A percentile compares a stretch with the other conserved stretches of the same genome.
Evolutionary conservation across 192 early-diverging fungal species (phyloP).

Genomic region (Powellomyces hirtus): DNA sequence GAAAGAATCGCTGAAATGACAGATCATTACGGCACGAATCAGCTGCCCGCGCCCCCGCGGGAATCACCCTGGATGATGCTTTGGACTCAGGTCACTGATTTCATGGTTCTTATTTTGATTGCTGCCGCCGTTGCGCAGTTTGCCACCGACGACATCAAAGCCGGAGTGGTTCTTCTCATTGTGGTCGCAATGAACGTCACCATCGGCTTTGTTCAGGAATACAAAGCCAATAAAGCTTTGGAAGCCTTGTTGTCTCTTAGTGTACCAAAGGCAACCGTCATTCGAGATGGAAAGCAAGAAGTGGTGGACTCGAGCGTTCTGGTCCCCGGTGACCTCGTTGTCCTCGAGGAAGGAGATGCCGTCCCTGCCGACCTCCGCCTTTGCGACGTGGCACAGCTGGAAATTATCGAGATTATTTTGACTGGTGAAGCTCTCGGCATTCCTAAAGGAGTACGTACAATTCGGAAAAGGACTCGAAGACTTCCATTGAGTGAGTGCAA

Average conservation of each 20-base stretch:
- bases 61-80: conserved; percentile 72
- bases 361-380: conserved; percentile 90
- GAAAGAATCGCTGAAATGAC: conserved; percentile 57
- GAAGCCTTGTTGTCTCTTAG: conserved; percentile 87
- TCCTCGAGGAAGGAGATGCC: conserved; percentile 91
- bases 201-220: conserved; percentile 86
- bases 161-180: conserved; percentile 64
- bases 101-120: conserved; percentile 91
- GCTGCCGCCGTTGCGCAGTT: conserved; percentile 65
- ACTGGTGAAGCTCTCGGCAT: conserved; percentile 90
- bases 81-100: conserved; percentile 85
- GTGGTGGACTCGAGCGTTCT: conserved; percentile 74
- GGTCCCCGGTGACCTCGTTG: conserved; percentile 88
- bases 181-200: conserved; percentile 85
- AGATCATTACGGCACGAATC: conserved; percentile 82
- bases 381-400: conserved; percentile 79
- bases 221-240: conserved; percentile 90
- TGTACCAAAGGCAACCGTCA: conserved; percentile 79
- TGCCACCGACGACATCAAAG: conserved; percentile 43
- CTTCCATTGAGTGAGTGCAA: conserved; percentile 89
- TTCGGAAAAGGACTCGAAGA: conserved; percentile 65
- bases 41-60: conserved; percentile 75
- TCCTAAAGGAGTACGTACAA: conserved; percentile 65
- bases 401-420: conserved; percentile 87
- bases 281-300: conserved; percentile 76